A percentile compares a stretch with the other conserved stretches of the same genome.
phyloP scores from a whole-genome alignment of 371 early-diverging fungal species.

The Mucor indicus region DNA sequence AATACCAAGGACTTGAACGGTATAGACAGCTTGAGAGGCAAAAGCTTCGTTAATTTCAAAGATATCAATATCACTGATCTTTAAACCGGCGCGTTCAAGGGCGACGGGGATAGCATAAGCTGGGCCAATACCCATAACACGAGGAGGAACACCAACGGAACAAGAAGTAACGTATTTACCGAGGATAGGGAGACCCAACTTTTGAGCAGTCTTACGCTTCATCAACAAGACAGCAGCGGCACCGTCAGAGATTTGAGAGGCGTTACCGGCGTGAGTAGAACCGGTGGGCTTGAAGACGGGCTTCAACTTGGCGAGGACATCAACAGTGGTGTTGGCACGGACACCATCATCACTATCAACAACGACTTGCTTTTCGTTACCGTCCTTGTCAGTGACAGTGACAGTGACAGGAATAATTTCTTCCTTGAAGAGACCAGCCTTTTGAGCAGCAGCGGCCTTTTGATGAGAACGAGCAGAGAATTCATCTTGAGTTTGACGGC shows the following conservation, averaged over 20 bases:
- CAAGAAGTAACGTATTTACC: constrained; percentile 88
- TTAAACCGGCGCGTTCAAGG: constrained; percentile 76
- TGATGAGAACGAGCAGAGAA: constrained; percentile 82
- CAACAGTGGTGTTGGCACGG: constrained; percentile 75
- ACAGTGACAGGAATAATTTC: constrained; percentile 93
- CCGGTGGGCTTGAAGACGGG: constrained; percentile 86
- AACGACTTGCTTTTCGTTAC: constrained; percentile 15
- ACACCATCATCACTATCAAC: constrained; percentile 86
- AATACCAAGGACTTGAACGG: constrained; percentile 81
- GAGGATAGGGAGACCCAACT: constrained; percentile 79
- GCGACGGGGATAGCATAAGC: constrained; percentile 91
- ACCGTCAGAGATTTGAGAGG: constrained; percentile 98
- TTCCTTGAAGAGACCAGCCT: constrained; percentile 85
- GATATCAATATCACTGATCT: constrained; percentile 70
- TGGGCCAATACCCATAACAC: constrained; percentile 95
- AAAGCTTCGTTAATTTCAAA: constrained; percentile 97
- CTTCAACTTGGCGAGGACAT: constrained; percentile 77
- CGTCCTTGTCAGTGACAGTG: constrained; percentile 70
- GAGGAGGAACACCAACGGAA: constrained; percentile 90
- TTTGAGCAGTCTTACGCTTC: constrained; percentile 87
- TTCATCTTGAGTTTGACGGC: constrained; percentile 86
- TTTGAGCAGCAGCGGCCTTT: constrained; percentile 86
- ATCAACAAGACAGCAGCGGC: constrained; percentile 95
- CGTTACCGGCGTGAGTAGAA: constrained; percentile 93
- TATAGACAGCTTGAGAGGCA: constrained; percentile 94